Conservation (phyloP, 495 filamentous ascomycete species). For the Penicillium tannophilum region DNA sequence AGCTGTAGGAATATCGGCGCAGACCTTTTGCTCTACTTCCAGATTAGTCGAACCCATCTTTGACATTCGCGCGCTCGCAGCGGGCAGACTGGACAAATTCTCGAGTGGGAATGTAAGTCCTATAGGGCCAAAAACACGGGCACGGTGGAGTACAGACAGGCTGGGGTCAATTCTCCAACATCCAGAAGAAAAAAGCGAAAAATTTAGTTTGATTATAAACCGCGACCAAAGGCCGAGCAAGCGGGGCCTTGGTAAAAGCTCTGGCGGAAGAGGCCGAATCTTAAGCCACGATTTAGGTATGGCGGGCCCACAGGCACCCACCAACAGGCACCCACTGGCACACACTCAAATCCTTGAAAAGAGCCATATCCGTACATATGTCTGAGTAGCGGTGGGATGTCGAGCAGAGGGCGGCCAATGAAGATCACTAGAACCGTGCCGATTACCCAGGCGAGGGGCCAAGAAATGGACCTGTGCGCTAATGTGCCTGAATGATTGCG, state of each 20-base stretch:
- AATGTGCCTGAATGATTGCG: not conserved
- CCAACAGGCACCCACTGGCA: slow-evolving; percentile 18
- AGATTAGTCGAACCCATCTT: slow-evolving; percentile 31
- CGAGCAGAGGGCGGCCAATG: slow-evolving; percentile 17
- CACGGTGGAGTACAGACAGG: not conserved
- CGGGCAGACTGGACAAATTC: slow-evolving; percentile 5
- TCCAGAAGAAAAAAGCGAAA: slow-evolving; percentile 13
- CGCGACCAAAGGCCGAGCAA: slow-evolving; percentile 12
- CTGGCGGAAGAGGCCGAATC: slow-evolving; percentile 21
- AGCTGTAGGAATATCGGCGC: slow-evolving; percentile 12
- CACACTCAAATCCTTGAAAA: not conserved
- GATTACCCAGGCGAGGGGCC: slow-evolving; percentile 25
- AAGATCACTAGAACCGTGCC: slow-evolving; percentile 13
- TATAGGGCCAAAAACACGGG: not conserved
- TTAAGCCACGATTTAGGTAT: slow-evolving; percentile 5
- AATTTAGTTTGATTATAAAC: slow-evolving; percentile 23
- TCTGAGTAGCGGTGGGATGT: not conserved
- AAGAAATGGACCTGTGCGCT: slow-evolving; percentile 10
- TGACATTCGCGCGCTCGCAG: slow-evolving; percentile 1
- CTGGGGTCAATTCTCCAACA: slow-evolving; percentile 2
- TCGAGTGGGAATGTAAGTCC: not conserved
- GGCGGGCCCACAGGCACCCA: slow-evolving; percentile 20
- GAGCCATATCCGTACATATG: not conserved
- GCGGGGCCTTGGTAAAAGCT: slow-evolving; percentile 19
- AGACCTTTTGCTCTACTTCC: slow-evolving; percentile 32